Evolutionary conservation across 192 early-diverging fungal species (phyloP).

Genomic region (Diversispora eburnea): DNA sequence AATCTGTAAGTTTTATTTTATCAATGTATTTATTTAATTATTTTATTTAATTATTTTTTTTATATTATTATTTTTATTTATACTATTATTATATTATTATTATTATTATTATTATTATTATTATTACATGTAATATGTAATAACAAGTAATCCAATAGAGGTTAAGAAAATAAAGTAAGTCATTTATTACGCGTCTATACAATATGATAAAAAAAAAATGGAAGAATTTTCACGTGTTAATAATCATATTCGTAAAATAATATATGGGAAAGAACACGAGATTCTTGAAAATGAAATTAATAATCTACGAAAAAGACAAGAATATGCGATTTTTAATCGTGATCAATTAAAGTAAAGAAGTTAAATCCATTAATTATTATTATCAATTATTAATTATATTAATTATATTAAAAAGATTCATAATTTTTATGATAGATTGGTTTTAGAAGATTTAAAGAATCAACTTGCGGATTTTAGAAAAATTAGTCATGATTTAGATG

Average conservation of each 20-base stretch:
- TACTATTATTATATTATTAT: background rate
- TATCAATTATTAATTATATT: background rate
- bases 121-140: too few species aligned
- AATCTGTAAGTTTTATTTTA: conserved; percentile 3
- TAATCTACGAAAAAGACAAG: background rate
- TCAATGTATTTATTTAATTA: background rate
- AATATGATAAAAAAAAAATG: background rate
- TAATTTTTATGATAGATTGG: background rate
- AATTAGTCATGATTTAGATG: conserved; percentile 17
- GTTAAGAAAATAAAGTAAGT: background rate
- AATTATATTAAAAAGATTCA: background rate
- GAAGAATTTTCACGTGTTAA: background rate
- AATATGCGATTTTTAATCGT: background rate
- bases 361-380: background rate
- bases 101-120: background rate
- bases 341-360: conserved; percentile 9
- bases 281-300: conserved; percentile 8
- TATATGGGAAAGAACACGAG: conserved; percentile 4
- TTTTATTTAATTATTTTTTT: too few species aligned
- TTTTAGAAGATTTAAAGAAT: conserved; percentile 3
- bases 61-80: background rate
- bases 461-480: background rate
- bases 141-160: background rate
- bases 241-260: background rate
- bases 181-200: background rate